Evolutionary conservation across 805 yeast species (phyloP), one percentile per base, ranked within the genome.

Genomic region (Middelhovenomyces tepae): DNA sequence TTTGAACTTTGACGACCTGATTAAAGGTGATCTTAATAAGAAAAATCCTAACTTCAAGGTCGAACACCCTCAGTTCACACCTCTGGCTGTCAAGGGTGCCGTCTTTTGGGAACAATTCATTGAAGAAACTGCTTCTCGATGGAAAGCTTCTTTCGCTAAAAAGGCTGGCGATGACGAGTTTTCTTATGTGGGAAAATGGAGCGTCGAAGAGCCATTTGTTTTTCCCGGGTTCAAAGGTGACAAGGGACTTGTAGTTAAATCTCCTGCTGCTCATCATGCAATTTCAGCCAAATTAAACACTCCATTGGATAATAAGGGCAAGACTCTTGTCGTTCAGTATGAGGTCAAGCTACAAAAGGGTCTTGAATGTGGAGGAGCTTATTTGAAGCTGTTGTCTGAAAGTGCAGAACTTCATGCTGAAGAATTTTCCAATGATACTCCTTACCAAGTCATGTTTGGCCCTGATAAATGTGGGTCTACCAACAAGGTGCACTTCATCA

Each of bases 401-500:
- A 53, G 58, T 16, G 63, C 52, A 1, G 56, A 52, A 7, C 48
- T 53, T 15, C 56, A 49, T 35, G 63, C 59, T 22, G 53, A 57
- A 24, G 70, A 71, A 39, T 79, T 85, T 62, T 65, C 62, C 43
- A 69, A 72, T 39, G 74, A 66, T 17, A 69, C 93, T 3, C 82
- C 86, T 2, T 84, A 79, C 59, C 85, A 80, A 56, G 60, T 87
- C 43, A 80, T 87, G 89, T 87, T 87, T 62, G 96, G 96, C 14
- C 96, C 96, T 27, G 96, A 87, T 58, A 74, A 71, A 54, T 87
- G 96, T 60, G 94, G 94, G 2, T 52, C 74, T 34, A 69, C 78
- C 28, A 82, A 85, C 60, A 80, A 75, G 56, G 77, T 87, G 21
- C 94, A 82, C 50, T 73, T 86, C 44, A 81, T 85, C 36, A 48